Evolutionary conservation across 2,329 filamentous ascomycete genomes (phyloP), one percentile per base, ranked within the genome.

Genomic region (Fusarium camptoceras): DNA sequence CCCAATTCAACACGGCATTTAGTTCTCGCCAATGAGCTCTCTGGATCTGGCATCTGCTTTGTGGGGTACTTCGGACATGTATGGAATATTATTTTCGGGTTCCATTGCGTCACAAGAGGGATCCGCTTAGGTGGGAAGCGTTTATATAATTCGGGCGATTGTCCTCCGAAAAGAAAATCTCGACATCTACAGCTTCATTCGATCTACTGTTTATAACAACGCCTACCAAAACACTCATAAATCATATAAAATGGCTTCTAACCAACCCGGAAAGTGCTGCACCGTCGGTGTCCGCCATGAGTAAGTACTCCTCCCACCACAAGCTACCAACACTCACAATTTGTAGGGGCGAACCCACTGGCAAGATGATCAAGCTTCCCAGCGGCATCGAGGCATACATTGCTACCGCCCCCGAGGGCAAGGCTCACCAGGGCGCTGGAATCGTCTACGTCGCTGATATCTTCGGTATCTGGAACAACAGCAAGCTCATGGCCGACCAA

Each of bases 191-290:
- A 58, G 15, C 24, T 43, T 25, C 2, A 25, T 50, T 25, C 18
- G 6, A 6, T 20, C 7, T 18, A 27, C 48, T 24, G 15, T 48
- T 20, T 16, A 39, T 39, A 48, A 43, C 30, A 41, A 53, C n/a
- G 55, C 25, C 44, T 22, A 10, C 18, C 15, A 37, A 27, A 53
- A 30, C 10, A 24, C 18, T 53, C 34, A 37, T 37, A 37, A 37
- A 6, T n/a, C 9, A 31, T 31, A 48, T 47, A 54, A 44, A 56
- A 88, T 88, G 86, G 84, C 86, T 37, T 88, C 86, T 5, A 81
- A 86, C 72, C 81, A 83, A 57, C 85, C 86, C 15, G 83, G 75
- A 58, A 72, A 79, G 56, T 89, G 87, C 83, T 89, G 87, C 79
- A 81, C 81, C 31, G 72, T 83, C 56, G 86, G 86, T 63, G 78